These are phyloP conservation scores for Cryptococcus maquisensis DNA, from an alignment of 1,284 basidiomycete species.

Conservation along the genomic window DNA sequence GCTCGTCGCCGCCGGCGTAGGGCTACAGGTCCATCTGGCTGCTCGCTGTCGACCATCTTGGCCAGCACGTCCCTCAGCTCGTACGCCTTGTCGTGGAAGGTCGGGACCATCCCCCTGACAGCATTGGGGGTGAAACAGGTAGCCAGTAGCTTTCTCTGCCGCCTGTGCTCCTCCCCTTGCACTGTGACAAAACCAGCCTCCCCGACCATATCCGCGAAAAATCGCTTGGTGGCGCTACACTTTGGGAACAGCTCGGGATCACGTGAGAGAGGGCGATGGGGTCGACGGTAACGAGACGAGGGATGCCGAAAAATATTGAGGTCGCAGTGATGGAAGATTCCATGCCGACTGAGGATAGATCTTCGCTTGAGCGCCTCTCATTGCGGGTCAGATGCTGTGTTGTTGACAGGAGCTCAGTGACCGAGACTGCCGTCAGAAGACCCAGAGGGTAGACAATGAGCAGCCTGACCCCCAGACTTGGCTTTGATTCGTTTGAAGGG, in stretches of 20 bases:
- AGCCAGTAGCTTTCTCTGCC: slow-evolving; percentile 51
- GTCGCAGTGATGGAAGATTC: too few species aligned
- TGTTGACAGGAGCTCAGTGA: too few species aligned
- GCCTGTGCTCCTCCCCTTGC: slow-evolving; percentile 54
- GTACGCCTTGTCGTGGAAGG: slow-evolving; percentile 60
- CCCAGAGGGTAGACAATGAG: too few species aligned
- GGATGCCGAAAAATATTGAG: slow-evolving; percentile 11
- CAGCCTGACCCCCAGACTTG: too few species aligned
- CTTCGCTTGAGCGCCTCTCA: too few species aligned
- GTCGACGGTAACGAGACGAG: slow-evolving; percentile 59
- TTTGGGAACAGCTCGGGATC: slow-evolving; percentile 63
- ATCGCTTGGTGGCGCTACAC: slow-evolving; percentile 58
- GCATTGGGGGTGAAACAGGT: slow-evolving; percentile 40
- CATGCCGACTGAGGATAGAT: too few species aligned
- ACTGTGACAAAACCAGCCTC: slow-evolving; percentile 41
- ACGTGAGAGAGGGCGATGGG: slow-evolving; percentile 59
- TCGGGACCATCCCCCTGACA: slow-evolving; percentile 44
- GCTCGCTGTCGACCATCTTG: neutral
- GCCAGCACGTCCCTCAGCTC: slow-evolving; percentile 49
- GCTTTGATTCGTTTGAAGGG: too few species aligned
- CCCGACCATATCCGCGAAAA: slow-evolving; percentile 50
- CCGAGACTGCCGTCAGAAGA: too few species aligned
- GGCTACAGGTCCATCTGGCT: neutral
- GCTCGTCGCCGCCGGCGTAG: too few species aligned
- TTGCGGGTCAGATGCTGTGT: too few species aligned